phyloP scores from a whole-genome alignment of 345 rosid genomes.

The Citrus inodora region DNA sequence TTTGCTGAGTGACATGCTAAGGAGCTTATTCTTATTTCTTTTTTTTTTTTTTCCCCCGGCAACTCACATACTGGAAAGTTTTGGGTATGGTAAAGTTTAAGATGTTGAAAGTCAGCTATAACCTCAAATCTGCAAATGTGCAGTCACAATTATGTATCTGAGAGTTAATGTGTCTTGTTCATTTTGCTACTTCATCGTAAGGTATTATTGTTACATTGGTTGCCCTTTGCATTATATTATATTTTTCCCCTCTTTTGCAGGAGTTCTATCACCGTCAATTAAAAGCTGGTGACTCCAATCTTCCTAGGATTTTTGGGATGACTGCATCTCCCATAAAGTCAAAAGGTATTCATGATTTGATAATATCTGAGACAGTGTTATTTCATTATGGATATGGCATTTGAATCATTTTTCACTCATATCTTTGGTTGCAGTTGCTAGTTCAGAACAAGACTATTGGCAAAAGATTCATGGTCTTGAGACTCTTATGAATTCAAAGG shows the following conservation, averaged over 20 bases:
- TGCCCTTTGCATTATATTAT: background rate
- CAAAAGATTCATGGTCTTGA: constrained; percentile 60
- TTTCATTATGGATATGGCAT: background rate
- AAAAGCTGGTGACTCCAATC: constrained; percentile 21
- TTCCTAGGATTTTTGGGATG: constrained; percentile 91
- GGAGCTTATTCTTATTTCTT: too few species aligned
- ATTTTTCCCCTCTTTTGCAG: constrained; percentile 35
- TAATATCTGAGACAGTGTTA: background rate
- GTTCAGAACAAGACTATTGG: constrained; percentile 45
- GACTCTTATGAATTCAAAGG: constrained; percentile 80
- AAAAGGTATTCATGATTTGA: constrained; percentile 48
- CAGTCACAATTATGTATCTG: background rate
- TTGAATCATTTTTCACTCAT: background rate
- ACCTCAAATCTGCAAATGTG: background rate
- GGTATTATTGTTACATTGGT: background rate
- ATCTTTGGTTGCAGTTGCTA: constrained; percentile 37
- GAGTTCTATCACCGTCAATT: constrained; percentile 69
- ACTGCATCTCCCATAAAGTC: constrained; percentile 87
- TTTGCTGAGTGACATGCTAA: background rate
- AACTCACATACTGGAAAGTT: background rate
- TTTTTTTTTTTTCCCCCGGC: too few species aligned
- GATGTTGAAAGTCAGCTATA: background rate
- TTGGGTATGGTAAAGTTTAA: background rate
- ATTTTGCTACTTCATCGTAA: background rate
- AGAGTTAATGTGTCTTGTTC: constrained; percentile 1